Percentiles rank a stretch among this genome's conserved stretches.
Evolutionary conservation across 148 eudicot genomes (phyloP).

Genomic region (Diospyros kaki): DNA sequence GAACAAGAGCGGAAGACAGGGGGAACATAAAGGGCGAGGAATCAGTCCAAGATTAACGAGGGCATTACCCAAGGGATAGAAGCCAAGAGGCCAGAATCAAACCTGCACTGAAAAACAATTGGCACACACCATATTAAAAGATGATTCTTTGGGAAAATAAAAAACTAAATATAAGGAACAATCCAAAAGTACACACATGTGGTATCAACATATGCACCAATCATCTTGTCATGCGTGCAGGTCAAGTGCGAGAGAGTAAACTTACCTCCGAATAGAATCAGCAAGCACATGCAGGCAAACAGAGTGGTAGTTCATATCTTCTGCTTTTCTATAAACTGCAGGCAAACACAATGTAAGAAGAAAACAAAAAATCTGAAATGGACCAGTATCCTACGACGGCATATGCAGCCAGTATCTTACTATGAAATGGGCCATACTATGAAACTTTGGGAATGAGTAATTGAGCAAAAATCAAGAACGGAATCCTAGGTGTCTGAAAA

Average conservation of each 20-base stretch:
- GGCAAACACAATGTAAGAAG: constrained; percentile 15
- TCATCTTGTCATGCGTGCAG: not conserved
- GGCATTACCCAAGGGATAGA: constrained; percentile 68
- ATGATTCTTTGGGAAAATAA: constrained; percentile 8
- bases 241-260: constrained; percentile 11
- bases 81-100: constrained; percentile 94
- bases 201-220: not conserved
- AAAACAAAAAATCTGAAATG: not conserved
- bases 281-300: constrained; percentile 96
- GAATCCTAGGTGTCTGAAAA: no score
- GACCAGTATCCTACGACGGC: no score
- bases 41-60: not conserved
- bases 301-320: constrained; percentile 94
- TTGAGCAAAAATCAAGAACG: no score
- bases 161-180: not conserved
- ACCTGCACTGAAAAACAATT: constrained; percentile 84
- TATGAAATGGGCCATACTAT: no score
- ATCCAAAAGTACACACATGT: not conserved
- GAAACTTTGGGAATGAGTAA: no score
- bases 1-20: not conserved
- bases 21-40: not conserved
- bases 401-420: no score
- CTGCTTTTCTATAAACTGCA: constrained; percentile 94
- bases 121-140: constrained; percentile 23
- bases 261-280: constrained; percentile 95